Conservation (phyloP, 2,329 filamentous ascomycete genomes). For the Epichloe typhina region DNA sequence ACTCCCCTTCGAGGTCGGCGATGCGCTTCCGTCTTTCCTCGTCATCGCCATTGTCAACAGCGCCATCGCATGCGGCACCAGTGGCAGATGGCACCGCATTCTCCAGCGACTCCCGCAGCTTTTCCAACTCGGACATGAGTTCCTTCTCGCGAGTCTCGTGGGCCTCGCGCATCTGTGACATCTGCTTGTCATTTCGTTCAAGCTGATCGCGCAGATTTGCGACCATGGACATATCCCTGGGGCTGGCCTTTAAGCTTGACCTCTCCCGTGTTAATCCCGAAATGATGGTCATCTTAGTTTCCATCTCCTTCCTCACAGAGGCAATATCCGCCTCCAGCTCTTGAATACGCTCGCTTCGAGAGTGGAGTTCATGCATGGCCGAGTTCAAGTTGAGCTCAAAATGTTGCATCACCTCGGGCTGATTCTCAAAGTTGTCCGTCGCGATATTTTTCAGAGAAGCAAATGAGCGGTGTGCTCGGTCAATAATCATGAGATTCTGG, state of each 20-base stretch:
- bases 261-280: constrained; percentile 85
- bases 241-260: constrained; percentile 70
- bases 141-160: constrained; percentile 65
- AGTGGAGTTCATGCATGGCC: constrained; percentile 84
- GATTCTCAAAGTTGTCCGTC: constrained; percentile 66
- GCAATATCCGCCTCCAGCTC: constrained; percentile 76
- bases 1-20: constrained; percentile 53
- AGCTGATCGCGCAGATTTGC: constrained; percentile 79
- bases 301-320: constrained; percentile 86
- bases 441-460: constrained; percentile 82
- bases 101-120: constrained; percentile 44
- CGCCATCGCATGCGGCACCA: constrained; percentile 14
- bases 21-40: constrained; percentile 35
- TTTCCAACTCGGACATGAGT: constrained; percentile 57
- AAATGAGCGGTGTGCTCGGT: constrained; percentile 84
- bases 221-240: constrained; percentile 85
- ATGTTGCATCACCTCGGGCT: constrained; percentile 76
- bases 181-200: constrained; percentile 70
- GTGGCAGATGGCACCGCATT: constrained; percentile 10
- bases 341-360: constrained; percentile 77
- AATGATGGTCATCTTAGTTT: constrained; percentile 91
- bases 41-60: constrained; percentile 17
- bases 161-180: constrained; percentile 57
- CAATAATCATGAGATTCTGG: constrained; percentile 74
- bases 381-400: constrained; percentile 87